A percentile compares a stretch with the other conserved stretches of the same genome.
Conservation (phyloP, 345 rosid genomes). For the Erucastrum elatum region DNA sequence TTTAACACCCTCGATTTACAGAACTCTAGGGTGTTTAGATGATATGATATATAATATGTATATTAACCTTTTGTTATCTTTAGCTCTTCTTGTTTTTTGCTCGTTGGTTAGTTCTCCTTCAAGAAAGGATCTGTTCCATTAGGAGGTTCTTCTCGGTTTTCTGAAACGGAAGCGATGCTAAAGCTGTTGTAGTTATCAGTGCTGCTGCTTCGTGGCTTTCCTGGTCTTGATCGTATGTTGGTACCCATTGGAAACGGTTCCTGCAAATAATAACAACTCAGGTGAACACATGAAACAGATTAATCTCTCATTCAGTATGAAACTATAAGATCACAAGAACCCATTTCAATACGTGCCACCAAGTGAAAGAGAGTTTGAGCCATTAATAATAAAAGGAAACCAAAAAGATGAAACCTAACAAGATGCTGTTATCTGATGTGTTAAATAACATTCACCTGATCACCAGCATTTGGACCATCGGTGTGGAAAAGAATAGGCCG, state of each 20-base stretch:
- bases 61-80: slow-evolving; percentile 28
- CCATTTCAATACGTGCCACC: neutral
- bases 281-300: neutral
- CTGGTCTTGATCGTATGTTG: slow-evolving; percentile 67
- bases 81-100: slow-evolving; percentile 29
- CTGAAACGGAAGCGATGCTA: slow-evolving; percentile 45
- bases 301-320: slow-evolving; percentile 6
- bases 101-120: slow-evolving; percentile 46
- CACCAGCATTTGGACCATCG: slow-evolving; percentile 88
- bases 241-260: slow-evolving; percentile 88
- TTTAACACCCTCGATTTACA: slow-evolving; percentile 35
- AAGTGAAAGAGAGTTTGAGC: neutral
- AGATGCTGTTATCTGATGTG: slow-evolving; percentile 5
- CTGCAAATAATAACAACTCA: slow-evolving; percentile 38
- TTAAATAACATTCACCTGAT: slow-evolving; percentile 52
- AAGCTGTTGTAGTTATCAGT: slow-evolving; percentile 49
- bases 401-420: neutral
- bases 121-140: slow-evolving; percentile 52
- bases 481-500: slow-evolving; percentile 89
- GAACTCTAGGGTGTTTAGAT: slow-evolving; percentile 33
- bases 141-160: slow-evolving; percentile 59
- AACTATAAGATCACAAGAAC: slow-evolving; percentile 10
- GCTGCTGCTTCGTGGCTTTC: slow-evolving; percentile 56
- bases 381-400: neutral
- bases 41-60: slow-evolving; percentile 9